Conservation (phyloP, 345 rosid species). For the Eucalyptus pauciflora region DNA sequence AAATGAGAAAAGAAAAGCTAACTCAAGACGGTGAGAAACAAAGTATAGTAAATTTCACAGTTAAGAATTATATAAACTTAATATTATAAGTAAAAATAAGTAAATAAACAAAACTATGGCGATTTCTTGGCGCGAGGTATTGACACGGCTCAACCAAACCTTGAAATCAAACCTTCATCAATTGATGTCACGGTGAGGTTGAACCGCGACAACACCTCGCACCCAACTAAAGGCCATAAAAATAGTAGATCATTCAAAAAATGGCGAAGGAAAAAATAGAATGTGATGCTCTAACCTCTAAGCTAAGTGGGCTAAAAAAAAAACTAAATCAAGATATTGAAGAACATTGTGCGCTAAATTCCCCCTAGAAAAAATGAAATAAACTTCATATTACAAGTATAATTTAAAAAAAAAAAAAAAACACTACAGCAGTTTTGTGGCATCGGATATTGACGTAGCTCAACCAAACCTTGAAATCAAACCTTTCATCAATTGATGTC, state of each 20-base stretch:
- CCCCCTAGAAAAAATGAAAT: not conserved
- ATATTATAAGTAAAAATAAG: not conserved
- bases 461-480: not conserved
- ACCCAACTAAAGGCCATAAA: not conserved
- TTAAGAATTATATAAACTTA: not conserved
- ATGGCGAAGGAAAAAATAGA: not conserved
- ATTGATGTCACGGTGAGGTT: not conserved
- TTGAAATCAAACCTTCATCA: not conserved
- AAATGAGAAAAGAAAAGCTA: not conserved
- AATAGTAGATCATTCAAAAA: not conserved
- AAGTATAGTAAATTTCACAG: not conserved
- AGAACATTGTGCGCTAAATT: not conserved
- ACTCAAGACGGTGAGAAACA: not conserved
- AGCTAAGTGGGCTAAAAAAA: not conserved
- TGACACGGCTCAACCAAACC: not conserved
- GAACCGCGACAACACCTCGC: not conserved
- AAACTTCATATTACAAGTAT: not conserved
- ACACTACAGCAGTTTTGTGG: no score
- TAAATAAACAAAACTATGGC: not conserved
- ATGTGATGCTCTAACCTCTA: no score
- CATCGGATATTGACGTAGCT: not conserved
- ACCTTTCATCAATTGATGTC: not conserved
- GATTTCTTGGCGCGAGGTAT: not conserved
- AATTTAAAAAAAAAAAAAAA: no score
- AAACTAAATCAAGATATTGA: not conserved